These are phyloP conservation scores for Diutina pseudorugosa DNA, from an alignment of 1,139 yeast species.

Conservation along the genomic window DNA sequence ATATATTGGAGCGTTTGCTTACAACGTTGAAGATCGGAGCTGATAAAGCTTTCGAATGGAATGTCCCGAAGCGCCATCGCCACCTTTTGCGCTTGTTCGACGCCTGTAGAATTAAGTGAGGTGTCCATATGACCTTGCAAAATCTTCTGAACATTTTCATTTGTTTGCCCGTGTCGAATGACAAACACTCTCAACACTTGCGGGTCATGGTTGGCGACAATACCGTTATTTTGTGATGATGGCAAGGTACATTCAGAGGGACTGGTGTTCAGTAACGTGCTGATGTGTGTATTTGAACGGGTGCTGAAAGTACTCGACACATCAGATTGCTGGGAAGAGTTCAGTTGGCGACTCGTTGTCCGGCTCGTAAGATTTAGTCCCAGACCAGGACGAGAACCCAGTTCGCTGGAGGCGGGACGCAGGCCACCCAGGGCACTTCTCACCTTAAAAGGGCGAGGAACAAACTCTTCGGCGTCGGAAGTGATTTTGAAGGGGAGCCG, in stretches of 20 bases:
- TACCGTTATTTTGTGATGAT: background rate
- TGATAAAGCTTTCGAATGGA: slow-evolving; percentile 37
- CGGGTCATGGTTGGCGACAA: slow-evolving; percentile 21
- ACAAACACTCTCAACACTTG: slow-evolving; percentile 40
- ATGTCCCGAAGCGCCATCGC: slow-evolving; percentile 28
- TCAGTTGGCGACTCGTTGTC: background rate
- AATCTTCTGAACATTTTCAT: slow-evolving; percentile 50
- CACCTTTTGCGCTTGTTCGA: slow-evolving; percentile 39
- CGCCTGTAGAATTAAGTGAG: slow-evolving; percentile 47
- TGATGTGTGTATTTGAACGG: background rate
- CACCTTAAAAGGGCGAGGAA: slow-evolving; percentile 4
- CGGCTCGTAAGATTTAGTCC: background rate
- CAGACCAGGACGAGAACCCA: background rate
- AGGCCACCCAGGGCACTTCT: background rate
- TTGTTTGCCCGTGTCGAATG: slow-evolving; percentile 76
- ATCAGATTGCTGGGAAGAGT: background rate
- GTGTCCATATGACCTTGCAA: slow-evolving; percentile 67
- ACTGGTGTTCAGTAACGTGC: background rate
- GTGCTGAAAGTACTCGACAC: background rate
- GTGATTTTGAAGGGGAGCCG: background rate
- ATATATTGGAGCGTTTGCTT: slow-evolving; percentile 37
- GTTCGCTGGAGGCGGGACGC: background rate
- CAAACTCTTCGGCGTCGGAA: background rate
- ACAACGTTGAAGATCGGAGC: slow-evolving; percentile 56
- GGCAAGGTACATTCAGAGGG: background rate